Conservation (phyloP, 2,329 filamentous ascomycete species). For the Ceratocystis huliohia region DNA sequence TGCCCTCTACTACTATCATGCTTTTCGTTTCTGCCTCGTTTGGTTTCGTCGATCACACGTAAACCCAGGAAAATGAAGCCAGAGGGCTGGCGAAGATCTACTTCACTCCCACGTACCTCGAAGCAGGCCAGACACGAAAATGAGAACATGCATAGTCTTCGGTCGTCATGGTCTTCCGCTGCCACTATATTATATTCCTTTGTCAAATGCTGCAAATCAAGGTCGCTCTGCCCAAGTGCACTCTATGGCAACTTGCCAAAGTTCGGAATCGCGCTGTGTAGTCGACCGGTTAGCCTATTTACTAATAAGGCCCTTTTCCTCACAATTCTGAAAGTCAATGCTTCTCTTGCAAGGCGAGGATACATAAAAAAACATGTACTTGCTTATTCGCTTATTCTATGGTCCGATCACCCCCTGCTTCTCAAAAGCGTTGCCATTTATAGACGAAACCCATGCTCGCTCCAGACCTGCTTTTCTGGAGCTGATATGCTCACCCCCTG, state of each 20-base stretch:
- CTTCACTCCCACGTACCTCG: no score
- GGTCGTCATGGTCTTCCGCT: no score
- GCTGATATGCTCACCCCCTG: not conserved
- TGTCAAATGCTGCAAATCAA: no score
- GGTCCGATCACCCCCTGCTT: not conserved
- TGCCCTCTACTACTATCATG: not conserved
- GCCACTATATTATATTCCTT: no score
- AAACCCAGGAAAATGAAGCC: no score
- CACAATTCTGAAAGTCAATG: no score
- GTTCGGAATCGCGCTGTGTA: not conserved
- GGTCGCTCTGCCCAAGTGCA: no score
- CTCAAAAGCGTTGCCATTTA: not conserved
- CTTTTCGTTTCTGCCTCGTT: not conserved
- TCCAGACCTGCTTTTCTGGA: not conserved
- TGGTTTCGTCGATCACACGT: not conserved
- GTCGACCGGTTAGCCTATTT: no score
- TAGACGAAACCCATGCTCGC: conserved; percentile 1
- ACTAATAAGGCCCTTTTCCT: no score
- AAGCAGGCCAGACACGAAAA: no score
- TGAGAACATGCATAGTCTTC: not conserved
- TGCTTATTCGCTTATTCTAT: not conserved
- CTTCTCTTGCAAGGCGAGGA: not conserved
- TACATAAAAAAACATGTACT: not conserved
- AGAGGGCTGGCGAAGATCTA: no score
- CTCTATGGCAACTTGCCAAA: no score